Percentiles rank a stretch among this genome's conserved stretches.
Evolutionary conservation across 495 filamentous ascomycete genomes (phyloP).

Genomic region (Collariella sp.): DNA sequence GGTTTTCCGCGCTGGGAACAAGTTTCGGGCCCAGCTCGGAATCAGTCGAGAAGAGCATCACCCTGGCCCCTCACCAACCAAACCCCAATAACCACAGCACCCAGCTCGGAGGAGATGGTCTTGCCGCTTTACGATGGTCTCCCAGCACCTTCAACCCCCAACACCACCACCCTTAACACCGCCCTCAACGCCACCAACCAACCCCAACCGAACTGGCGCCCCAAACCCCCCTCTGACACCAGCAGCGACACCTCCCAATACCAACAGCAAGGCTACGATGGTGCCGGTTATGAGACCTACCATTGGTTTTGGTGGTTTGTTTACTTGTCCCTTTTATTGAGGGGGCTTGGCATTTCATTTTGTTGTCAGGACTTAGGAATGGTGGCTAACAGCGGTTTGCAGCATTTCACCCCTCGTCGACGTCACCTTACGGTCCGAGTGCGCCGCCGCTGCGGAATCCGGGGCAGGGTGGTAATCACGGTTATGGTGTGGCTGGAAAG

Average conservation of each 20-base stretch:
- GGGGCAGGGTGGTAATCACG: background rate
- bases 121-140: background rate
- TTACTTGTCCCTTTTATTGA: background rate
- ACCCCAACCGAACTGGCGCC: background rate
- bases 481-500: too few relatives aligned
- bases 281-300: background rate
- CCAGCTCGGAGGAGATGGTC: too few relatives aligned
- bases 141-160: background rate
- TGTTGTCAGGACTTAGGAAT: background rate
- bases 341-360: too few relatives aligned
- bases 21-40: too few relatives aligned
- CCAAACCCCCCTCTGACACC: background rate
- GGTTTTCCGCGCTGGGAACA: too few relatives aligned
- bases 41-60: too few relatives aligned
- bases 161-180: background rate
- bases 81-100: too few relatives aligned
- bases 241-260: background rate
- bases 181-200: background rate
- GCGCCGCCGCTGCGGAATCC: background rate
- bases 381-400: background rate
- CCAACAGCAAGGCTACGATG: background rate
- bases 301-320: too few relatives aligned
- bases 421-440: slow-evolving; percentile 7
- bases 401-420: background rate
- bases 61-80: too few relatives aligned